Conservation (phyloP, 2,329 filamentous ascomycete species). For the Penicillium psychrosexuale region DNA sequence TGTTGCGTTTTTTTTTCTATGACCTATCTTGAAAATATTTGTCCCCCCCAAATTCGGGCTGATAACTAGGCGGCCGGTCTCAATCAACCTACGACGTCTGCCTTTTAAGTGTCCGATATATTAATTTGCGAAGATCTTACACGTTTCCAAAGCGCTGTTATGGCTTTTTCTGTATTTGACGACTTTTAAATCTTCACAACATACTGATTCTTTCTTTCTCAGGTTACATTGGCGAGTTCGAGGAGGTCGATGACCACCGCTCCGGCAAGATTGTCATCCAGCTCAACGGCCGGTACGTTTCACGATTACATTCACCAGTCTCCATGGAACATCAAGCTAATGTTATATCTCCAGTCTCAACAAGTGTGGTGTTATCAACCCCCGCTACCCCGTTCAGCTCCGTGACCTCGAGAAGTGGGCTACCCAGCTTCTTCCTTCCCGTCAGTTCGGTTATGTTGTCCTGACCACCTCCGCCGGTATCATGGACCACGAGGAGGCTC, state of each 20-base stretch:
- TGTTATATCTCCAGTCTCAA: conserved; percentile 60
- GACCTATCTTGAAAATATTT: neutral
- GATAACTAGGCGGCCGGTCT: conserved; percentile 99
- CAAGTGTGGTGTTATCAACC: conserved; percentile 99
- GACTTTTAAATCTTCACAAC: conserved; percentile 95
- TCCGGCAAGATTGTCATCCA: conserved; percentile 99
- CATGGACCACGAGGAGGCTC: conserved; percentile 99
- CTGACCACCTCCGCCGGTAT: conserved; percentile 98
- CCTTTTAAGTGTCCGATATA: conserved; percentile 99
- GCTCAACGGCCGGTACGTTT: conserved; percentile 79
- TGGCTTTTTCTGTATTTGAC: conserved; percentile 61
- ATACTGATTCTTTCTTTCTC: conserved; percentile 56
- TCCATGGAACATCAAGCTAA: conserved; percentile 14
- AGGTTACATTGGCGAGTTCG: conserved; percentile 99
- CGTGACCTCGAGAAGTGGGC: conserved; percentile 99
- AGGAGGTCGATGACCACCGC: conserved; percentile 99
- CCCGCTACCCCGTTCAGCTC: conserved; percentile 99
- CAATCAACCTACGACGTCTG: conserved; percentile 77
- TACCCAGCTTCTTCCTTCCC: conserved; percentile 95
- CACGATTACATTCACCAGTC: neutral
- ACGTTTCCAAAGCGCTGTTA: conserved; percentile 70
- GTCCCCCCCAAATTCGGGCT: conserved; percentile 67
- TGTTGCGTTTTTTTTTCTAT: neutral
- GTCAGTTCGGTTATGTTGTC: conserved; percentile 99
- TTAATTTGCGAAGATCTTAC: conserved; percentile 86